Evolutionary conservation across 2,329 filamentous ascomycete species (phyloP).

Genomic region (Fusarium fracticaudum): DNA sequence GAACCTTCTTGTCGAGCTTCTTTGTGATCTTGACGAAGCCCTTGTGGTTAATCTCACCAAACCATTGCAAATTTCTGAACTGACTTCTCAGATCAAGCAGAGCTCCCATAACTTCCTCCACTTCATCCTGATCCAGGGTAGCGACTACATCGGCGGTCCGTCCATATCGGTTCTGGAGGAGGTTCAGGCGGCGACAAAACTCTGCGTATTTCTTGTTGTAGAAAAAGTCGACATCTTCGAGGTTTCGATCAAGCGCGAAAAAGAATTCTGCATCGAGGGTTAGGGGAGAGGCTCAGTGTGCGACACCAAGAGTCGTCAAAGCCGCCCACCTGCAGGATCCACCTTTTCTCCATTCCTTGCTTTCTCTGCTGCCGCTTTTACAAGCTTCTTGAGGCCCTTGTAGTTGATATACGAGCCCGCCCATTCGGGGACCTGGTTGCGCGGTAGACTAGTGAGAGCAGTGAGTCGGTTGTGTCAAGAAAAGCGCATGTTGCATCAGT

Average conservation of each 20-base stretch:
- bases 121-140: constrained; percentile 85
- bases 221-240: constrained; percentile 95
- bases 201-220: constrained; percentile 97
- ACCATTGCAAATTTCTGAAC: constrained; percentile 94
- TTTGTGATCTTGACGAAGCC: constrained; percentile 99
- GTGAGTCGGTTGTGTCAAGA: constrained; percentile 20
- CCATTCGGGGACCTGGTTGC: constrained; percentile 90
- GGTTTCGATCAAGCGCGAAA: constrained; percentile 93
- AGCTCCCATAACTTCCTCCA: constrained; percentile 89
- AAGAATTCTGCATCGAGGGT: constrained; percentile 80
- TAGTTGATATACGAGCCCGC: constrained; percentile 87
- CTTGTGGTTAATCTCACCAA: constrained; percentile 93
- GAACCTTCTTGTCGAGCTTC: constrained; percentile 96
- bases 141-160: constrained; percentile 74
- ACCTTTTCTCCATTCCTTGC: constrained; percentile 76
- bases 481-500: not conserved
- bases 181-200: constrained; percentile 81
- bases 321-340: constrained; percentile 86
- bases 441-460: constrained; percentile 66
- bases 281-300: constrained; percentile 45
- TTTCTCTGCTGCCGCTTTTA: constrained; percentile 79
- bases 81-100: constrained; percentile 88
- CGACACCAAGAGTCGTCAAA: constrained; percentile 44
- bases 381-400: constrained; percentile 92
- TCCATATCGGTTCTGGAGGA: constrained; percentile 90